These are phyloP conservation scores for Tylopilus rubrobrunneus DNA, from an alignment of 768 basidiomycete species.

Conservation along the genomic window DNA sequence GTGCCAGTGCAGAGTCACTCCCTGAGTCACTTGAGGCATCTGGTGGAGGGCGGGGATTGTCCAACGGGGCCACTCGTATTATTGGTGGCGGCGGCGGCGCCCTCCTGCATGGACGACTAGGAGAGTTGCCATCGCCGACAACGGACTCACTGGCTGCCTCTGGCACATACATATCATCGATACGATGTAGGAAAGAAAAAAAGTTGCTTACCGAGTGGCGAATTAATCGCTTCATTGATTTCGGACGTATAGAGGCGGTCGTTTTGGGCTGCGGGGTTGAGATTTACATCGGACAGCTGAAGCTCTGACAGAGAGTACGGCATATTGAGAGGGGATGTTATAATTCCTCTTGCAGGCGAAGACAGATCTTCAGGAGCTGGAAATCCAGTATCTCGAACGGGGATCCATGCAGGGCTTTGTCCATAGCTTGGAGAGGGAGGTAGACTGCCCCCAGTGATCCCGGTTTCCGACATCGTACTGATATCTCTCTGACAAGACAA, in stretches of 20 bases:
- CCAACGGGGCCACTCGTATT: neutral
- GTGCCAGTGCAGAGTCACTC: neutral
- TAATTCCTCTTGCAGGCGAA: neutral
- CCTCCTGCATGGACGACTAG: neutral
- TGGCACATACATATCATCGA: no score
- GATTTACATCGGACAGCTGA: neutral
- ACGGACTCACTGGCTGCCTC: no score
- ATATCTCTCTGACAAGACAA: conserved; percentile 5
- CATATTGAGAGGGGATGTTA: neutral
- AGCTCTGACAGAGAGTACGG: neutral
- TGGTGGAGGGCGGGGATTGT: neutral
- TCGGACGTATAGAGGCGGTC: no score
- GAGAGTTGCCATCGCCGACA: neutral
- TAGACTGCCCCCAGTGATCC: neutral
- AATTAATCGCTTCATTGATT: no score
- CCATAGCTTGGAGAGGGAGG: neutral
- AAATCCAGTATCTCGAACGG: neutral
- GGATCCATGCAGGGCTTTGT: neutral
- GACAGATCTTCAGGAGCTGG: neutral
- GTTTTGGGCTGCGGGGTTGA: neutral
- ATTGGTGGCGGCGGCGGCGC: neutral
- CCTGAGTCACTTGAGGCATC: neutral
- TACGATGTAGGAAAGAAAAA: no score
- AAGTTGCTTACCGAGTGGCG: no score
- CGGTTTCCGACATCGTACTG: neutral